Evolutionary conservation across 495 filamentous ascomycete genomes (phyloP), one percentile per base, ranked within the genome.

Genomic region (Talaromyces nanjingensis): DNA sequence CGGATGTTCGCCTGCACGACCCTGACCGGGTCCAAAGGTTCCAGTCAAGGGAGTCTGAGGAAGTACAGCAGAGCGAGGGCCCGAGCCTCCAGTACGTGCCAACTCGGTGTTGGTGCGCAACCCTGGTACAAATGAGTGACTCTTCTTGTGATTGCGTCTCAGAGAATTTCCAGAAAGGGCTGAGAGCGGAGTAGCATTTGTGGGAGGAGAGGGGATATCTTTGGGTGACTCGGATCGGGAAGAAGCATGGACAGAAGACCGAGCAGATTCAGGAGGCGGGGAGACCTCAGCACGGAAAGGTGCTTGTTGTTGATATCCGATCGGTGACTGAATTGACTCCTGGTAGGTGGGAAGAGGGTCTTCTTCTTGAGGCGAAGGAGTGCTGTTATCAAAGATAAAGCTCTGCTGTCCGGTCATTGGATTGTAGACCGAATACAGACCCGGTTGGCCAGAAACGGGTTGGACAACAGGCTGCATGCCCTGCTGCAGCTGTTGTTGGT

Each of bases 11-110:
- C 94, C 94, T 73, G 91, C 91, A 64, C 96, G 91, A 60, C 81
- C 86, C 71, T 97, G 93, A 47, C 94, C 94, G 56, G 96, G 94
- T 27, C 92, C 96, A 71, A 98, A 98, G 8, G 92, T 91, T 60
- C 89, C 91, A 55, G 88, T 90, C 71, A 87, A 79, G 2, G 96
- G 94, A 29, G 93, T 93, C 63, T 85, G 77, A 4, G 94, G 91
- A 68, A 96, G 83, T 37, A 83, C 84, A 58, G 87, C 84, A 59
- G 91, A 91, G 74, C 89, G 93, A 37, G 91, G 91, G 2, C 89
- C 88, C 20, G 85, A 76, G 27, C 79, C 81, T 74, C 87, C 90
- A 8, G 78, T 74, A 33, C 86, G 85, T 59, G 84, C 73, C n/a
- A 83, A 82, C 49, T 84, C 82, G 63, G 87, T 77, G 39, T 77